Evolutionary conservation across 2,329 filamentous ascomycete genomes (phyloP).

Genomic region (Sporothrix sp.): DNA sequence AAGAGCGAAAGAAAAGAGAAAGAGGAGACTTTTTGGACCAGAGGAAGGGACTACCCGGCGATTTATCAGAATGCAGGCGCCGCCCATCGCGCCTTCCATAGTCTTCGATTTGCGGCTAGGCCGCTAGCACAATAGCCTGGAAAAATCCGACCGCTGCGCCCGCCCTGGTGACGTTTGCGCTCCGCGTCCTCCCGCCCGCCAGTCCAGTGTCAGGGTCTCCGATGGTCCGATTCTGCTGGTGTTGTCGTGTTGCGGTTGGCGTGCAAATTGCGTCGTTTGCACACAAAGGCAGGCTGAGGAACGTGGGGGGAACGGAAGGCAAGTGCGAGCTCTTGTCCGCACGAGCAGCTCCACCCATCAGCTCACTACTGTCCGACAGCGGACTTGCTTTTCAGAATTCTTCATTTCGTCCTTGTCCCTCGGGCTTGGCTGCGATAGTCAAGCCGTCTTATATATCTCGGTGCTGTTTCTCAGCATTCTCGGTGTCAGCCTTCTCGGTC

Average conservation of each 20-base stretch:
- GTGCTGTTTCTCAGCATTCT: not conserved
- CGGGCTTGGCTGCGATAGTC: not conserved
- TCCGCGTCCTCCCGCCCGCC: constrained; percentile 4
- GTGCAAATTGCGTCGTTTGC: not conserved
- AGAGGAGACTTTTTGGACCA: constrained; percentile 1
- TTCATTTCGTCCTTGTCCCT: not conserved
- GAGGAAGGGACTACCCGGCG: no score
- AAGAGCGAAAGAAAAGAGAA: not conserved
- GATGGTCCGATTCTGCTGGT: constrained; percentile 4
- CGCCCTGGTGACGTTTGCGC: no score
- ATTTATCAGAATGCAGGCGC: constrained; percentile 5
- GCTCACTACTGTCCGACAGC: not conserved
- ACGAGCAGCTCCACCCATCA: no score
- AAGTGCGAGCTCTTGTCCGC: not conserved
- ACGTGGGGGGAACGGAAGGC: not conserved
- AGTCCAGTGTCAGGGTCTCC: no score
- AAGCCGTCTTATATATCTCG: not conserved
- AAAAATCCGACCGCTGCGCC: constrained; percentile 2
- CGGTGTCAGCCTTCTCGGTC: no score
- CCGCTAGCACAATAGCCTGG: constrained; percentile 1
- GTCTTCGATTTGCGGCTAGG: not conserved
- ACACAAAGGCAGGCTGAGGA: not conserved
- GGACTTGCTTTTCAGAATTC: not conserved
- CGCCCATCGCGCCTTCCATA: not conserved
- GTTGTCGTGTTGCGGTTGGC: not conserved